Evolutionary conservation across 169 alveolate genomes (phyloP), one percentile per base, ranked within the genome.

Genomic region (Eimeria sp.): DNA sequence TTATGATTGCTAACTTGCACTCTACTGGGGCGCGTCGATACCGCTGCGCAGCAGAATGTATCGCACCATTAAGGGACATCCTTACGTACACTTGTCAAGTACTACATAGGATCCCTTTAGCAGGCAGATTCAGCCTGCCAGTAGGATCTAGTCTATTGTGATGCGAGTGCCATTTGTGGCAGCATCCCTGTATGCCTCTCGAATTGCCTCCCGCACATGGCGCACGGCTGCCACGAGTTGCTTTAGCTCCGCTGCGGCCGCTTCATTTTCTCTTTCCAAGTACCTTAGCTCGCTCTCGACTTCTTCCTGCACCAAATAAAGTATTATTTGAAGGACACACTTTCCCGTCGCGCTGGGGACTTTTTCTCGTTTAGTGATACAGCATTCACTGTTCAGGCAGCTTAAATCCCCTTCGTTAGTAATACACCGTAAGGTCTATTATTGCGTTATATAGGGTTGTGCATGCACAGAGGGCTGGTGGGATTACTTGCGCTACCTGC

Each of bases 211-310:
- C 66, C 93, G 93, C 43, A 87, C 78, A 46, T 43, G 78, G 83
- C 82, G 78, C n/a, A 87, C 82, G 80, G 93, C 60, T 43, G 93
- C 93, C 54, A 87, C 93, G 76, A 87, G 93, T 11, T 87, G 68
- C 64, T 87, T 87, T 43, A 87, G 49, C 64, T 87, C 93, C 54
- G 78, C 66, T 64, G 93, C 93, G 8, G 93, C 93, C 27, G 14
- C 52, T 64, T 87, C 93, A n/a, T 87, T 87, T 23, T 87, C 93
- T 87, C 46, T 46, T 14, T 87, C 93, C 83, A 87, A 64, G 64
- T 87, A 87, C 52, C 93, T 56, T 46, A 87, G 20, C 58, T 87
- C 82, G 66, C 82, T 64, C 93, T 87, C 83, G 25, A 87, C 74
- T 58, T 87, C 93, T 30, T 64, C 93, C 93, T 87, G 93, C 82